These are phyloP conservation scores for Golubevia sp. DNA, from an alignment of 1,284 basidiomycete genomes.

Conservation along the genomic window DNA sequence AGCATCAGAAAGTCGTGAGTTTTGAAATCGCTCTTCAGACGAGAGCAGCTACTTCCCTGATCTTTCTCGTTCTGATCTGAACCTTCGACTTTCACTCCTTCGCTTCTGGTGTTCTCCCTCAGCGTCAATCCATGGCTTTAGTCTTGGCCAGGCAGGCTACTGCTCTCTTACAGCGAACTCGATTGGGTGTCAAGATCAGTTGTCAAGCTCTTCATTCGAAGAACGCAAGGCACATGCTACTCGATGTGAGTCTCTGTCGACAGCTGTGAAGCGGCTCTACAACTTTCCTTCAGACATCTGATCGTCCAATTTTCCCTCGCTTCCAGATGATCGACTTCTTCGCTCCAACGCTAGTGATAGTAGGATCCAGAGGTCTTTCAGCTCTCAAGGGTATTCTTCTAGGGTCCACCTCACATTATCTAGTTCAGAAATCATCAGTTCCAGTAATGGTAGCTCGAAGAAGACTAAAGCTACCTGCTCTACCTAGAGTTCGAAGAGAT, in stretches of 20 bases:
- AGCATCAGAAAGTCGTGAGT: constrained; percentile 83
- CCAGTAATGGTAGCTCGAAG: constrained; percentile 75
- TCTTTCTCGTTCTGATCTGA: constrained; percentile 4
- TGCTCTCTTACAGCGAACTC: constrained; percentile 84
- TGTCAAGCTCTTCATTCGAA: constrained; percentile 93
- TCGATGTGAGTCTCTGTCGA: constrained; percentile 75
- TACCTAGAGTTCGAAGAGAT: constrained; percentile 53
- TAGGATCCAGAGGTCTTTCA: constrained; percentile 87
- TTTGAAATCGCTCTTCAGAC: background rate
- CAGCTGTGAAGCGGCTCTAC: no score
- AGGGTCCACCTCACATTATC: constrained; percentile 95
- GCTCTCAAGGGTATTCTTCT: constrained; percentile 91
- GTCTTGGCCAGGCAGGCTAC: constrained; percentile 83
- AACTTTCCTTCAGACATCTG: background rate
- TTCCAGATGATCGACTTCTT: constrained; percentile 77
- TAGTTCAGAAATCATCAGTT: constrained; percentile 88
- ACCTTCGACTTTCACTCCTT: constrained; percentile 1
- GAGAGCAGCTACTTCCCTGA: background rate
- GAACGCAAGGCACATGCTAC: constrained; percentile 87
- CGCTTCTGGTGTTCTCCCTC: constrained; percentile 9
- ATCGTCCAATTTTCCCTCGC: background rate
- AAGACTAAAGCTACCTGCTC: constrained; percentile 43
- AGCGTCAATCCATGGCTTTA: constrained; percentile 86
- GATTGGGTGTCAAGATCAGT: constrained; percentile 79
- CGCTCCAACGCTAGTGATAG: constrained; percentile 90